Evolutionary conservation across 306 rosid genomes (phyloP).

Genomic region (Cercis canadensis): DNA sequence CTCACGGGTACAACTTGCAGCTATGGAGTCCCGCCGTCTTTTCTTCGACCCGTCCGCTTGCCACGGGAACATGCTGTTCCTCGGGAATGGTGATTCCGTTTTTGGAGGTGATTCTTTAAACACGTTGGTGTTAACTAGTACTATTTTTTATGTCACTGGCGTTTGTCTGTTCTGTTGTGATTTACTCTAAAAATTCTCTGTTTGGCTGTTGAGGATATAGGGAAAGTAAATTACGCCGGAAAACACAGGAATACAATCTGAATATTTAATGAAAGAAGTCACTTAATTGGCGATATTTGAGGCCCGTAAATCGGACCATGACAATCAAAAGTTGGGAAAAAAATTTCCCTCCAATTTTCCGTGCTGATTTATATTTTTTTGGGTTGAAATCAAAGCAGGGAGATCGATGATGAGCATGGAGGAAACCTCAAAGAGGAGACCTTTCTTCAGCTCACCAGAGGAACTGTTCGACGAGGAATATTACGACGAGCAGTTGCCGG

Average conservation of each 20-base stretch:
- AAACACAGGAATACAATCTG: neutral
- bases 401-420: constrained; percentile 76
- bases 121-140: too few relatives aligned
- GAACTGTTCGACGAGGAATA: constrained; percentile 88
- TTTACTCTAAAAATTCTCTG: neutral
- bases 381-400: constrained; percentile 45
- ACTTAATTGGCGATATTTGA: neutral
- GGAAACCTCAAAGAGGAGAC: constrained; percentile 76
- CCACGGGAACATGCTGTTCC: constrained; percentile 80
- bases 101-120: constrained; percentile 62
- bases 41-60: constrained; percentile 63
- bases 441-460: constrained; percentile 81
- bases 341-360: neutral
- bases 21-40: constrained; percentile 77
- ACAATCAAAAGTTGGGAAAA: neutral
- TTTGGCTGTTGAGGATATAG: constrained; percentile 26
- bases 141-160: neutral
- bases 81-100: constrained; percentile 65
- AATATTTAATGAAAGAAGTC: neutral
- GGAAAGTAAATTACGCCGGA: neutral
- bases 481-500: constrained; percentile 89
- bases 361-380: neutral
- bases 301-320: neutral
- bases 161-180: neutral
- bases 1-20: neutral